Base-by-base conservation (phyloP, 306 rosid genomes). In the Cicer bijugum region DNA sequence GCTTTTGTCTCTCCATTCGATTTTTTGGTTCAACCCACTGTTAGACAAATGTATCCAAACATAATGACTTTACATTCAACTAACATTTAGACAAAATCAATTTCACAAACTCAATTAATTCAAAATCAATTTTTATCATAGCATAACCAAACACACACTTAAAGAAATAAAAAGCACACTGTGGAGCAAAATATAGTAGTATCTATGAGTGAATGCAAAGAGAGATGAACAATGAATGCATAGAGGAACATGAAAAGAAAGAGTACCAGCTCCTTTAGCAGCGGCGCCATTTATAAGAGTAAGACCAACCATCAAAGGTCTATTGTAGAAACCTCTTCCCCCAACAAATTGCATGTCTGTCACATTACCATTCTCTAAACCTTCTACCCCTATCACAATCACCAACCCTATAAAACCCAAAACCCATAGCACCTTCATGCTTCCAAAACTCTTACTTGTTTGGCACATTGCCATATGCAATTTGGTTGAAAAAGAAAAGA, bases 201-300 rank as follows among this genome's bases (percentile, higher is more conserved):
- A 56, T 56, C n/a, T 47, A 48, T 48, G 56, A 14, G 20, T 50
- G 1, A 50, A 50, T 50, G 56, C 4, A 50, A 50, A 28, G 35
- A 28, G 35, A 28, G 35, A 28, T 28, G 35, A 28, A 28, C 35
- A 28, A 28, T 4, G 5, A 28, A 14, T 35, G 73, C 53, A 74
- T 46, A 58, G 63, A 69, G 12, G 43, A 17, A 35, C 15, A 38
- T 60, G 40, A 10, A 62, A 7, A 65, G 58, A 75, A 77, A 55
- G 16, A 71, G 60, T 80, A 85, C 89, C 89, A 69, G 86, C 89
- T 75, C 86, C 89, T 85, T 83, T 85, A 72, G 86, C 83, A 51
- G 77, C 82, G 74, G 89, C 89, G 39, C 86, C 86, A 83, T 83
- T 50, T 55, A 85, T 45, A 52, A 80, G 79, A 74, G 83, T 82